Percentiles rank a stretch among this genome's conserved stretches.
Evolutionary conservation across 805 yeast genomes (phyloP).

Genomic region (Yamadazyma sp.): DNA sequence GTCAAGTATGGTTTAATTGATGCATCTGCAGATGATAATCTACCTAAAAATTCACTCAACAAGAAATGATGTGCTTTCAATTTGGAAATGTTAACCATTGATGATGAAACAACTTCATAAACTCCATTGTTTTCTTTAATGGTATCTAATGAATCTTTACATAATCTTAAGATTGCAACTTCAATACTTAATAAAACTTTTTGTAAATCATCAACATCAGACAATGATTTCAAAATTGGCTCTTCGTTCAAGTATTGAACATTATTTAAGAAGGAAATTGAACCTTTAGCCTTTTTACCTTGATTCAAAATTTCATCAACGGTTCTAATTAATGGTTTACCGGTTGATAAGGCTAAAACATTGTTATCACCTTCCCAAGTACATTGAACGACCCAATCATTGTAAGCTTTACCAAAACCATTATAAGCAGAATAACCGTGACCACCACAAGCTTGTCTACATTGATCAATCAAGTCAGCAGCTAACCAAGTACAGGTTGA

Average conservation of each 20-base stretch:
- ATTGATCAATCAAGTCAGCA: slow-evolving; percentile 39
- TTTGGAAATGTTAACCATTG: slow-evolving; percentile 39
- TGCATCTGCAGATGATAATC: slow-evolving; percentile 21
- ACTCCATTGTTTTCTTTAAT: slow-evolving; percentile 23
- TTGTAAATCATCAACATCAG: slow-evolving; percentile 25
- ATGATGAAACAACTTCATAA: slow-evolving; percentile 36
- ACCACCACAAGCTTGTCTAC: slow-evolving; percentile 48
- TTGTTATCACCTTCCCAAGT: slow-evolving; percentile 51
- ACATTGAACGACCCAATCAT: slow-evolving; percentile 47
- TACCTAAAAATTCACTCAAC: slow-evolving; percentile 27
- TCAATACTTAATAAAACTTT: slow-evolving; percentile 38
- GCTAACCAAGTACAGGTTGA: slow-evolving; percentile 44
- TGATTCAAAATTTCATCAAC: slow-evolving; percentile 25
- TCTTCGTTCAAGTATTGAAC: slow-evolving; percentile 21
- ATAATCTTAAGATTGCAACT: slow-evolving; percentile 35
- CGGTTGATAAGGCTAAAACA: slow-evolving; percentile 40
- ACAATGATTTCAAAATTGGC: slow-evolving; percentile 28
- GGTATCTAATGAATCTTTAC: slow-evolving; percentile 26
- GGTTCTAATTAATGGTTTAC: slow-evolving; percentile 36
- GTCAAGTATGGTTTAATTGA: slow-evolving; percentile 27
- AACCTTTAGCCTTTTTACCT: slow-evolving; percentile 32
- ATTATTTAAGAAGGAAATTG: slow-evolving; percentile 31
- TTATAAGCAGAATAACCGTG: slow-evolving; percentile 45
- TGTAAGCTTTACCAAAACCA: slow-evolving; percentile 44
- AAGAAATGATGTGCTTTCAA: slow-evolving; percentile 43